phyloP scores from a whole-genome alignment of 2,329 filamentous ascomycete species.

The Cladosporium sp. region DNA sequence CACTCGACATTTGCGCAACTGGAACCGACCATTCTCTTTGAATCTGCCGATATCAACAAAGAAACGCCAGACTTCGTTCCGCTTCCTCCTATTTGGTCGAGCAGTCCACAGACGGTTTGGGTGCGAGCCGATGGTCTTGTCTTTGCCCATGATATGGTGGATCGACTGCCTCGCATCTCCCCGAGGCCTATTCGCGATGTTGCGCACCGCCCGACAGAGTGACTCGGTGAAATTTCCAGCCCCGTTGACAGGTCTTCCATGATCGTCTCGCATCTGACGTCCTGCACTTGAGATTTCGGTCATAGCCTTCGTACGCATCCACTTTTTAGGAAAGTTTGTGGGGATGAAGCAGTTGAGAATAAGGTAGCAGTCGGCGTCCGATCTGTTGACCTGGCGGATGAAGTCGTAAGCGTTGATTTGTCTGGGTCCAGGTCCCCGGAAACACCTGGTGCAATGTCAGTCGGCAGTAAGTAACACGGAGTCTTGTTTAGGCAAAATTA shows the following conservation, averaged over 20 bases:
- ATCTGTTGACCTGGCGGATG: background rate
- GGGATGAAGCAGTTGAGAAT: constrained; percentile 13
- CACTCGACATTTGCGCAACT: background rate
- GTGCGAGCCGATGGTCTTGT: background rate
- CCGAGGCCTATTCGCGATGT: background rate
- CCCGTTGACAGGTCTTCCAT: background rate
- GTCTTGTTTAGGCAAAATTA: background rate
- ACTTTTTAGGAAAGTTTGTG: background rate
- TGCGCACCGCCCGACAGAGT: background rate
- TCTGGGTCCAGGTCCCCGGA: background rate
- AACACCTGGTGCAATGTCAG: background rate
- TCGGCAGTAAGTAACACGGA: background rate
- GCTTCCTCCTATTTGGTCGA: background rate
- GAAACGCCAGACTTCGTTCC: background rate
- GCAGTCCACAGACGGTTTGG: background rate
- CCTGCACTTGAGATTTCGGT: background rate
- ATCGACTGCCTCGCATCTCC: background rate
- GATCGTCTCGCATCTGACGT: background rate
- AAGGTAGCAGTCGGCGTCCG: background rate
- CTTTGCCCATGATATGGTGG: background rate
- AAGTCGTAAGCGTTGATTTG: constrained; percentile 8
- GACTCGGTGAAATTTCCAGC: background rate
- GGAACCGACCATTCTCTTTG: background rate
- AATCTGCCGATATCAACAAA: background rate
- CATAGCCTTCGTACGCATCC: background rate